Evolutionary conservation across 1,284 basidiomycete genomes (phyloP), one percentile per base, ranked within the genome.

Genomic region (Tremellales sp.): DNA sequence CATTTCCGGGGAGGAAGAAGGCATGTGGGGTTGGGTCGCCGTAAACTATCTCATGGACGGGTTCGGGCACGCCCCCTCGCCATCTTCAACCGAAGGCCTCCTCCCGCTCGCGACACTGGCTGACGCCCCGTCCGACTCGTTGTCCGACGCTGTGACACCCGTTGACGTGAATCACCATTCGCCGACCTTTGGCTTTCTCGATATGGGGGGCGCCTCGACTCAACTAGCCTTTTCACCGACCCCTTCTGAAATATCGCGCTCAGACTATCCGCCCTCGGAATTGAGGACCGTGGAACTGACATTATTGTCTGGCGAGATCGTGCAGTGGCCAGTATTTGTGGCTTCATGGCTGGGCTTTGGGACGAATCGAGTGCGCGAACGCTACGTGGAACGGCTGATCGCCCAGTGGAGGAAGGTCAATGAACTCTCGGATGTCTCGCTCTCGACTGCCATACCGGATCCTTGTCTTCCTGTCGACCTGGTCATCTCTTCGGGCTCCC

Each of bases 11-110:
- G 93, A 98, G 72, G 94, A 98, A 70, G 95, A 99, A 66, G 95
- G 95, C 0, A 75, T 97, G 39, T 95, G 94, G 70, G 95, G 95
- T 2, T 99, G 95, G 95, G 90, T 99, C 46, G 90, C 93, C 0
- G 90, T 97, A 66, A 99, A 98, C 71, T 98, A 99, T 70, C 83
- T 98, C 36, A 95, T 97, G 91, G 89, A 98, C 65, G 94, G 93
- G 2, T 99, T 99, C 67, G 81, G 81, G 13, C 76, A 80, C 39
- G 68, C 68, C 1, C 68, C 66, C 9, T 51, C 57, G 27, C 38
- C 47, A 0, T 27, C 51, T 46, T 43, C 36, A 31, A 6, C 36
- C 37, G 44, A 53, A 1, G 44, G 40, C 12, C 53, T 71, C 3
- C 41, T 71, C n/a, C 66, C 68, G 1, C 53, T 71, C 0, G 58